Evolutionary conservation across 129 eudicot species (phyloP).

Genomic region (Tanacetum coccineum): DNA sequence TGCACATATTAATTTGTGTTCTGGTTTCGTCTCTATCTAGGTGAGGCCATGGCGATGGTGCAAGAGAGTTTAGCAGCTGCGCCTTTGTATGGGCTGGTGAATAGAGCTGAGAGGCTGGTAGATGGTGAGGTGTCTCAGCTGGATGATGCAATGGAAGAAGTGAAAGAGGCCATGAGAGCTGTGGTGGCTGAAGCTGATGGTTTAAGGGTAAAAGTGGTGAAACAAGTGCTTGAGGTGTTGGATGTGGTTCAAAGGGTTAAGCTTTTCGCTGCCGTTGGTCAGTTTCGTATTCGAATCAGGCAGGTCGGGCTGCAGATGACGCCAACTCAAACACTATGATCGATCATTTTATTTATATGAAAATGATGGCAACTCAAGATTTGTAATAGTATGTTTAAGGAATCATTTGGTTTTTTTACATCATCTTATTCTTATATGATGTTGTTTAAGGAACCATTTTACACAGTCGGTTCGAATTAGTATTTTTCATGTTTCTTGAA

Average conservation of each 20-base stretch:
- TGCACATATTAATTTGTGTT: no score
- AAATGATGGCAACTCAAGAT: no score
- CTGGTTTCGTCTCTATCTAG: background rate
- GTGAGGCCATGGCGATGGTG: constrained; percentile 40
- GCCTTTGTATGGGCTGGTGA: constrained; percentile 33
- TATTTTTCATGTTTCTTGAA: no score
- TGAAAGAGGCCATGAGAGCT: constrained; percentile 24
- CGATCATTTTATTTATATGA: background rate
- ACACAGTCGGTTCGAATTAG: no score
- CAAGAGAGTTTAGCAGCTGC: constrained; percentile 50
- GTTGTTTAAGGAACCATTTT: no score
- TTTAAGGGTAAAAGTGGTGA: constrained; percentile 9
- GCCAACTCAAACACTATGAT: background rate
- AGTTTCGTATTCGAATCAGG: constrained; percentile 23
- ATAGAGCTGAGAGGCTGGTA: constrained; percentile 32
- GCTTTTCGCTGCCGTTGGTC: constrained; percentile 23
- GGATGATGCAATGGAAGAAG: constrained; percentile 34
- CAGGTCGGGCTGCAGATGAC: constrained; percentile 25
- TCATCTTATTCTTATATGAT: no score
- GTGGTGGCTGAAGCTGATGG: constrained; percentile 17
- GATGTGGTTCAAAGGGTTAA: constrained; percentile 6
- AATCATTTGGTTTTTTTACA: no score
- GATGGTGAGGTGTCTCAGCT: constrained; percentile 33
- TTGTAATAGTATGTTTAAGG: no score
- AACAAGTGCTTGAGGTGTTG: constrained; percentile 15